phyloP scores from a whole-genome alignment of 352 stramenopile species.

The Peronospora destructor region DNA sequence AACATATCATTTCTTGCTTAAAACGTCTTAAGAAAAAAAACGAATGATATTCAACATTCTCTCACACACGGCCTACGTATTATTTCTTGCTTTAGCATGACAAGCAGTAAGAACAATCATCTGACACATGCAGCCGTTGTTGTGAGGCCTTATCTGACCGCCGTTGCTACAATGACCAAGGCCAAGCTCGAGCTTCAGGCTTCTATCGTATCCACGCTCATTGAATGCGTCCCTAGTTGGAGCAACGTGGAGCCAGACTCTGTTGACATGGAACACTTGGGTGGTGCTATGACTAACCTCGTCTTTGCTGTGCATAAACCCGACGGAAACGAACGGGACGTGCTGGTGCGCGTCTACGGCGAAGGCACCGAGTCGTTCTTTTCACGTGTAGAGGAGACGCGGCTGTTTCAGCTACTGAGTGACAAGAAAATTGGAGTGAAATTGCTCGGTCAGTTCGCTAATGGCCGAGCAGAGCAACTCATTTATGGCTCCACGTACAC shows the following conservation, averaged over 20 bases:
- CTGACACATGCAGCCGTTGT: conserved; percentile 21
- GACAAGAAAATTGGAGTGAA: conserved; percentile 60
- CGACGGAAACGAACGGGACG: conserved; percentile 46
- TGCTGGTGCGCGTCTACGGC: conserved; percentile 78
- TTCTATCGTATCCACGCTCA: conserved; percentile 56
- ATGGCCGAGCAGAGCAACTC: conserved; percentile 68
- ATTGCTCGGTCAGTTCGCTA: conserved; percentile 71
- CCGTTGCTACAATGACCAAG: conserved; percentile 47
- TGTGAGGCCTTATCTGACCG: conserved; percentile 29
- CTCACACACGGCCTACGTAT: too few relatives aligned
- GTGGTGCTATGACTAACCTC: conserved; percentile 82
- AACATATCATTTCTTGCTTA: too few relatives aligned
- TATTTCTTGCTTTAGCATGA: too few relatives aligned
- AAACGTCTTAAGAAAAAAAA: too few relatives aligned
- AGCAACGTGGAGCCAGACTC: conserved; percentile 39
- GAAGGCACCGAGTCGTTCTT: conserved; percentile 81
- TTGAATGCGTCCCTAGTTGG: conserved; percentile 56
- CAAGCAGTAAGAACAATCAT: too few relatives aligned
- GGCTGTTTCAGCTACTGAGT: conserved; percentile 65
- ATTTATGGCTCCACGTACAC: conserved; percentile 67
- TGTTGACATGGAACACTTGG: conserved; percentile 58
- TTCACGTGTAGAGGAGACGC: conserved; percentile 67
- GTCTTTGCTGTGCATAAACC: conserved; percentile 78
- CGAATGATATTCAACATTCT: too few relatives aligned
- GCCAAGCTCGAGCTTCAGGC: conserved; percentile 63